phyloP scores from a whole-genome alignment of 1,284 basidiomycete genomes.

The Leccinum discolor region DNA sequence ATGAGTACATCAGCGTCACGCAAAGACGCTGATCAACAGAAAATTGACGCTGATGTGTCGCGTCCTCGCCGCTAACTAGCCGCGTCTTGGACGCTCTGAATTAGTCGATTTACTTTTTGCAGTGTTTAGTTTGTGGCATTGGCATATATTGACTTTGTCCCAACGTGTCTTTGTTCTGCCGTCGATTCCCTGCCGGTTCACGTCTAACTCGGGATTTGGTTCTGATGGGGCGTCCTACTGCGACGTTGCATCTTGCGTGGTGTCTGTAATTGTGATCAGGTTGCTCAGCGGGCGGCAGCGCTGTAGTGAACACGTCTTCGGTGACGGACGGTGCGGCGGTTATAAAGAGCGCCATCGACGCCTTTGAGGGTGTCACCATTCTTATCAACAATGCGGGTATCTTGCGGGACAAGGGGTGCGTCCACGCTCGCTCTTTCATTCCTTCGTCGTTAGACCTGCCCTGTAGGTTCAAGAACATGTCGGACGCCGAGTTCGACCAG shows the following conservation, averaged over 20 bases:
- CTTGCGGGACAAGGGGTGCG: constrained; percentile 79
- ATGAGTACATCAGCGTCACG: too few relatives aligned
- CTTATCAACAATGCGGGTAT: constrained; percentile 99
- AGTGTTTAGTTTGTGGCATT: background rate
- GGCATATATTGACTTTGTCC: background rate
- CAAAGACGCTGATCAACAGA: too few relatives aligned
- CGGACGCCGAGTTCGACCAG: constrained; percentile 87
- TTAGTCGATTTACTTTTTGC: too few relatives aligned
- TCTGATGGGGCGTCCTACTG: background rate
- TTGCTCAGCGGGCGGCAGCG: constrained; percentile 85
- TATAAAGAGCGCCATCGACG: constrained; percentile 85
- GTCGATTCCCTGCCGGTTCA: background rate
- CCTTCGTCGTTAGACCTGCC: background rate
- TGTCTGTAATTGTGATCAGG: background rate
- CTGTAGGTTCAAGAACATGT: constrained; percentile 87
- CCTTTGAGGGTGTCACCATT: constrained; percentile 83
- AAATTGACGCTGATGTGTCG: too few relatives aligned
- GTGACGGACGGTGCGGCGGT: constrained; percentile 89
- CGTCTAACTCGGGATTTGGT: too few relatives aligned
- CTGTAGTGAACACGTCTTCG: constrained; percentile 86
- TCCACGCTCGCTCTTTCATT: constrained; percentile 1
- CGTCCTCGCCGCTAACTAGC: too few relatives aligned
- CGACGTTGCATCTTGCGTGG: background rate
- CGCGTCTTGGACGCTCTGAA: too few relatives aligned
- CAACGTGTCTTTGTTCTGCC: background rate